Conservation (phyloP, 768 basidiomycete genomes). For the Rhodosporidiobolus sp. region DNA sequence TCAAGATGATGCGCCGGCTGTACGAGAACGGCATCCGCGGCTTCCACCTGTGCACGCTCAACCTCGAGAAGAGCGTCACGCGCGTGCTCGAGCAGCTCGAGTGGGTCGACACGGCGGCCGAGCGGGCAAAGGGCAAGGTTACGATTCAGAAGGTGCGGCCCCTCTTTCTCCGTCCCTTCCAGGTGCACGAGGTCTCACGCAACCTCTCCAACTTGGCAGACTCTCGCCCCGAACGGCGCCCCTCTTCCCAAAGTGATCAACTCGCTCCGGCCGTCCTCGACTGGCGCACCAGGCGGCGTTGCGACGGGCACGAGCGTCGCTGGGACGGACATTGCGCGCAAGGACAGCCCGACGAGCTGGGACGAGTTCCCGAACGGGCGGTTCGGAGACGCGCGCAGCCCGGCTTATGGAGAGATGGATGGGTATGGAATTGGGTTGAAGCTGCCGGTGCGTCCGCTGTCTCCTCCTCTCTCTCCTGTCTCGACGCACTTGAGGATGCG, state of each 20-base stretch:
- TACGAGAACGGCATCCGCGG: slow-evolving; percentile 70
- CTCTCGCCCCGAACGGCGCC: slow-evolving; percentile 68
- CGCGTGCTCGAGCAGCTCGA: slow-evolving; percentile 73
- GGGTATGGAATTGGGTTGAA: slow-evolving; percentile 92
- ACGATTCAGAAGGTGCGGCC: slow-evolving; percentile 33
- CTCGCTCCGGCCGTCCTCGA: slow-evolving; percentile 13
- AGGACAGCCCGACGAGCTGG: slow-evolving; percentile 41
- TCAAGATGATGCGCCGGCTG: slow-evolving; percentile 65
- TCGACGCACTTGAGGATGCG: not conserved
- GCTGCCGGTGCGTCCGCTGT: slow-evolving; percentile 64
- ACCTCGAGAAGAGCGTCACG: slow-evolving; percentile 91
- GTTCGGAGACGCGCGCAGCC: slow-evolving; percentile 94
- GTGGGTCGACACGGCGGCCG: slow-evolving; percentile 62
- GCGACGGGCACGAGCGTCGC: slow-evolving; percentile 5
- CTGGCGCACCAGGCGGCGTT: not conserved
- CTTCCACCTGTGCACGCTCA: slow-evolving; percentile 91
- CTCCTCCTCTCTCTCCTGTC: not conserved
- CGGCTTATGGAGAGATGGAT: slow-evolving; percentile 96
- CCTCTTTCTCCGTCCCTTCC: not conserved
- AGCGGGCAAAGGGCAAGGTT: slow-evolving; percentile 12
- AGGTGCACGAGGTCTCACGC: not conserved
- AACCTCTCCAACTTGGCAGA: slow-evolving; percentile 53
- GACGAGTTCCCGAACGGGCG: slow-evolving; percentile 95
- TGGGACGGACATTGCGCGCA: slow-evolving; percentile 24
- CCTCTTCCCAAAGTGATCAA: slow-evolving; percentile 36